These are phyloP conservation scores for Trichophaea hybrida DNA, from an alignment of 2,329 filamentous ascomycete genomes.

Conservation along the genomic window DNA sequence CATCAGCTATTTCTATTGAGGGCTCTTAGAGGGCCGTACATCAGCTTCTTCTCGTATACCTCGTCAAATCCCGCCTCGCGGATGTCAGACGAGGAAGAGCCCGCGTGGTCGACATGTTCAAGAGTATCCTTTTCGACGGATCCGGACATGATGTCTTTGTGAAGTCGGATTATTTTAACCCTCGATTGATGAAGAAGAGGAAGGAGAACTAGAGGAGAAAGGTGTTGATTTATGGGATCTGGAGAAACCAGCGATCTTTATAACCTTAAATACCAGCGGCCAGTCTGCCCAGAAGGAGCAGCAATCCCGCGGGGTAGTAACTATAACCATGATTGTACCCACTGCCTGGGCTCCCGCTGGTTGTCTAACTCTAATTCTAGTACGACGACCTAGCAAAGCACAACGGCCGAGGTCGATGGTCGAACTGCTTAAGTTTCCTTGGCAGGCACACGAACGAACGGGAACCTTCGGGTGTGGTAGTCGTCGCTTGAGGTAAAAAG, in stretches of 20 bases:
- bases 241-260: neutral
- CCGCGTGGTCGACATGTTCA: neutral
- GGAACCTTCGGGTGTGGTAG: no score
- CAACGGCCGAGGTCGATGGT: no score
- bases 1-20: neutral
- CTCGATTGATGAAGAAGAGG: neutral
- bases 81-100: neutral
- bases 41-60: slow-evolving; percentile 18
- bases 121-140: neutral
- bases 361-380: no score
- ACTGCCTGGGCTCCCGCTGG: neutral
- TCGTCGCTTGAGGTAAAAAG: no score
- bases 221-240: neutral
- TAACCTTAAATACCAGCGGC: neutral
- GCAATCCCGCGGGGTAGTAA: neutral
- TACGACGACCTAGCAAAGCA: no score
- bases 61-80: slow-evolving; percentile 11
- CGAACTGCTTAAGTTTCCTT: no score
- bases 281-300: neutral
- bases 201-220: neutral
- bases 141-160: neutral
- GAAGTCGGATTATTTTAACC: neutral
- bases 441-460: no score
- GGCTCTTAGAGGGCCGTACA: slow-evolving; percentile 6
- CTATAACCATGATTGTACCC: neutral